Evolutionary conservation across 108 stramenopile genomes (phyloP), one percentile per base, ranked within the genome.

Genomic region (Skeletonema grethae): DNA sequence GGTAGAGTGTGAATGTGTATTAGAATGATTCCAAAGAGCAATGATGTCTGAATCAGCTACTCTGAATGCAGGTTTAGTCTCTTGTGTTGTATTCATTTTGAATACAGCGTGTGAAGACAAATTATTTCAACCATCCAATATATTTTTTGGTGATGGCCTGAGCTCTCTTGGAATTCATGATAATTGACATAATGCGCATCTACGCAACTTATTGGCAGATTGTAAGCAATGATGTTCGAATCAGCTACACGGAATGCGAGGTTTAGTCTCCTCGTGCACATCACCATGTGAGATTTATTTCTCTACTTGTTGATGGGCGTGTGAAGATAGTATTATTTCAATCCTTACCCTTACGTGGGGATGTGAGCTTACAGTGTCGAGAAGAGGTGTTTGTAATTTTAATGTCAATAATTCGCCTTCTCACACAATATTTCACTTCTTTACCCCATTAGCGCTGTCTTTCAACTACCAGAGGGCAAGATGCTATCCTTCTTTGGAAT

Each of bases 401-500:
- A 8, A 2, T 11, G 10, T 38, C 10, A 38, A 38, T 38, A 38
- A 38, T 38, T 38, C 0, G n/a, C 15, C 57, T 30, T 4, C 16
- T 18, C 25, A 12, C 60, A n/a, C 59, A 13, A 3, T 0, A 24
- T 29, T 12, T 68, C 28, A 11, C 3, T 20, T 28, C 28, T 61
- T 70, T 45, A 28, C 35, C 20, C 10, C 2, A 43, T 43, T 72
- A 90, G 88, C 57, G 55, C 82, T 30, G 87, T 86, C 0, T 94
- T 94, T 73, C 61, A 81, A 41, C 76, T 94, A 7, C 93, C 93
- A 4, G 89, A 90, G 69, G 93, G 87, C 24, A 80, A 82, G 59
- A 78, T 94, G 85, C 48, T 94, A 7, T 83, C 86, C 12, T 94
- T 88, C 61, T 91, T 91, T 73, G 90, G 87, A 35, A 29, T 94